These are phyloP conservation scores for Yamadazyma phyllophila DNA, from an alignment of 805 yeast genomes.

Conservation along the genomic window DNA sequence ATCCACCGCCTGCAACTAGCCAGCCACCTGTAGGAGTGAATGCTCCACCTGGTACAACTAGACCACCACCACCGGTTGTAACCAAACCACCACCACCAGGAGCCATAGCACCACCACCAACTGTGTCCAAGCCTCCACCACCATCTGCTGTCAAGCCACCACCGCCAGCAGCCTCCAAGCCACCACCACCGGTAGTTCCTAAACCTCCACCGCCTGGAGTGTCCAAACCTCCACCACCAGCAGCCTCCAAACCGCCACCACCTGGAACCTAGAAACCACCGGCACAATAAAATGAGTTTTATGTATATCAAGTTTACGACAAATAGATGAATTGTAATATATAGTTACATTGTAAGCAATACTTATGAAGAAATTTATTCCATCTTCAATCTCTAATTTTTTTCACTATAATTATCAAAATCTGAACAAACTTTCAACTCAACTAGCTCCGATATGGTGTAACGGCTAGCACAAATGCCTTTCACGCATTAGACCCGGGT, in stretches of 20 bases:
- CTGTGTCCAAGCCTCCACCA: conserved; percentile 11
- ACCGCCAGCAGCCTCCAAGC: conserved; percentile 13
- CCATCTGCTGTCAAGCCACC: conserved; percentile 16
- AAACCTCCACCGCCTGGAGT: conserved; percentile 21
- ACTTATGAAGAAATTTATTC: too few species aligned
- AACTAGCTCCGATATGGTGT: conserved; percentile 45
- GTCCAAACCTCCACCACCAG: conserved; percentile 21
- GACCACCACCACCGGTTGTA: conserved; percentile 16
- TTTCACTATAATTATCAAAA: too few species aligned
- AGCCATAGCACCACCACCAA: conserved; percentile 17
- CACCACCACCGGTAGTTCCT: conserved; percentile 18
- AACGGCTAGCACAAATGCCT: conserved; percentile 56
- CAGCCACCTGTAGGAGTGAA: not conserved
- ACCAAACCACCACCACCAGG: conserved; percentile 23
- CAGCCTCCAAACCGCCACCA: conserved; percentile 19
- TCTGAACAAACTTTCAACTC: too few species aligned
- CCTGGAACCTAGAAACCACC: not conserved
- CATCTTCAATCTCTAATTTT: too few species aligned
- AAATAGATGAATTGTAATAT: too few species aligned
- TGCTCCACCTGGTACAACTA: conserved; percentile 11
- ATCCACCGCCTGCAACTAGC: not conserved
- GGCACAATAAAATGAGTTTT: not conserved
- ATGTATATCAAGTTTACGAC: not conserved
- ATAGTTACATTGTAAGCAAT: too few species aligned
- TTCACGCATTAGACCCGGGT: conserved; percentile 66